These are phyloP conservation scores for Scheffersomyces stipitis DNA, from an alignment of 805 yeast genomes.

Conservation along the genomic window DNA sequence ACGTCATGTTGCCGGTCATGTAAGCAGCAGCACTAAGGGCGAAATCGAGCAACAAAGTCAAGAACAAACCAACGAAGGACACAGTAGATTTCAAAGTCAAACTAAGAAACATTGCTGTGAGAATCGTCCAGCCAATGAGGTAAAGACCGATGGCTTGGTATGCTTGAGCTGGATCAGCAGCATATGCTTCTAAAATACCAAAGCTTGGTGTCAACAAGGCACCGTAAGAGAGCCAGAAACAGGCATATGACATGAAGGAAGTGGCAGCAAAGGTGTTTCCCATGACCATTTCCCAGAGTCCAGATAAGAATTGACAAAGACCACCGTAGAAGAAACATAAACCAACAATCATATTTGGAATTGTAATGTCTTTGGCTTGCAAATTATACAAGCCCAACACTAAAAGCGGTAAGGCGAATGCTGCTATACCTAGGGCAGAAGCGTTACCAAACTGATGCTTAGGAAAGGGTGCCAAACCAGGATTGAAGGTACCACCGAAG, in stretches of 20 bases:
- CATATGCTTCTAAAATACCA: slow-evolving; percentile 50
- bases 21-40: slow-evolving; percentile 50
- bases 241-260: slow-evolving; percentile 53
- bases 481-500: slow-evolving; percentile 57
- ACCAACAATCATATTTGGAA: slow-evolving; percentile 45
- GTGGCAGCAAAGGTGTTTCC: slow-evolving; percentile 60
- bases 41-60: slow-evolving; percentile 54
- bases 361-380: slow-evolving; percentile 46
- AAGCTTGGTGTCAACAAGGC: slow-evolving; percentile 54
- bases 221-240: slow-evolving; percentile 54
- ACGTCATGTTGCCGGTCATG: slow-evolving; percentile 34
- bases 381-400: slow-evolving; percentile 47
- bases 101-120: slow-evolving; percentile 56
- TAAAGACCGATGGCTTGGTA: slow-evolving; percentile 57
- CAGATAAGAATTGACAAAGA: slow-evolving; percentile 48
- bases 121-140: slow-evolving; percentile 62
- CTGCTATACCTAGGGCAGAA: slow-evolving; percentile 54
- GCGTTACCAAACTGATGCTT: slow-evolving; percentile 50
- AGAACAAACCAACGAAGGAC: slow-evolving; percentile 51
- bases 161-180: slow-evolving; percentile 38
- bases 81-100: slow-evolving; percentile 54
- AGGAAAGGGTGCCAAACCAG: slow-evolving; percentile 47
- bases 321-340: slow-evolving; percentile 53
- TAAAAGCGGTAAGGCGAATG: slow-evolving; percentile 48
- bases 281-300: slow-evolving; percentile 48